Percentiles rank a stretch among this genome's conserved stretches.
These are phyloP conservation scores for Phlebiopsis flavidoalba DNA, from an alignment of 768 basidiomycete species.

Conservation along the genomic window DNA sequence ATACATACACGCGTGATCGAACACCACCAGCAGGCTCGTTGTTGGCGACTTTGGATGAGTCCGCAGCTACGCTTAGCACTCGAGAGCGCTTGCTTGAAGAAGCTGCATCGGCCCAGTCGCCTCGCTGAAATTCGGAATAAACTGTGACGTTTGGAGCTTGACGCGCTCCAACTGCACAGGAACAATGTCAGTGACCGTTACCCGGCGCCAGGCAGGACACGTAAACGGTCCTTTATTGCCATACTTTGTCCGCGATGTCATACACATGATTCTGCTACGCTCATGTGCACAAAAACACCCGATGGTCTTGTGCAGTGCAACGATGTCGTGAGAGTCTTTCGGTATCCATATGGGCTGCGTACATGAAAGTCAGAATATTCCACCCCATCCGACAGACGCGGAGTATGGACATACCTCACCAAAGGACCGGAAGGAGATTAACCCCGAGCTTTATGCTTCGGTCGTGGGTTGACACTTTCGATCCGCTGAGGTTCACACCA, in stretches of 20 bases:
- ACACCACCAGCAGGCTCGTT: conserved; percentile 66
- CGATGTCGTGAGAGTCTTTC: conserved; percentile 61
- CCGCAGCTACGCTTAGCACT: conserved; percentile 62
- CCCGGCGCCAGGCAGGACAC: not conserved
- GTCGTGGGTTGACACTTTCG: conserved; percentile 30
- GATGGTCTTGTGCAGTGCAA: conserved; percentile 54
- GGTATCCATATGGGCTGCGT: conserved; percentile 65
- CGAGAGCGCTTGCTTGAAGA: conserved; percentile 60
- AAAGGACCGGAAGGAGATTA: conserved; percentile 50
- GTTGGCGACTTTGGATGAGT: conserved; percentile 46
- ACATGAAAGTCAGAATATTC: not conserved
- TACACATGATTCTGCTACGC: conserved; percentile 60
- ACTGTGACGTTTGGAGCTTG: conserved; percentile 29
- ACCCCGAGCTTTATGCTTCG: conserved; percentile 23
- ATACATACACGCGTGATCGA: conserved; percentile 58
- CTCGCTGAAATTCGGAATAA: conserved; percentile 55
- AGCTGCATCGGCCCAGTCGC: conserved; percentile 35
- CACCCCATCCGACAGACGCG: not conserved
- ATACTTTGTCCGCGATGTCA: conserved; percentile 66
- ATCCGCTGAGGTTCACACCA: conserved; percentile 37
- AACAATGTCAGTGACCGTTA: conserved; percentile 22
- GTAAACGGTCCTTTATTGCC: conserved; percentile 22
- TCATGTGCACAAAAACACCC: conserved; percentile 59
- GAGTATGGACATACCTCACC: conserved; percentile 49
- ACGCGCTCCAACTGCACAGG: conserved; percentile 32